A percentile compares a stretch with the other conserved stretches of the same genome.
These are phyloP conservation scores for Corinectria fuckeliana DNA, from an alignment of 2,329 filamentous ascomycete genomes.

Conservation along the genomic window DNA sequence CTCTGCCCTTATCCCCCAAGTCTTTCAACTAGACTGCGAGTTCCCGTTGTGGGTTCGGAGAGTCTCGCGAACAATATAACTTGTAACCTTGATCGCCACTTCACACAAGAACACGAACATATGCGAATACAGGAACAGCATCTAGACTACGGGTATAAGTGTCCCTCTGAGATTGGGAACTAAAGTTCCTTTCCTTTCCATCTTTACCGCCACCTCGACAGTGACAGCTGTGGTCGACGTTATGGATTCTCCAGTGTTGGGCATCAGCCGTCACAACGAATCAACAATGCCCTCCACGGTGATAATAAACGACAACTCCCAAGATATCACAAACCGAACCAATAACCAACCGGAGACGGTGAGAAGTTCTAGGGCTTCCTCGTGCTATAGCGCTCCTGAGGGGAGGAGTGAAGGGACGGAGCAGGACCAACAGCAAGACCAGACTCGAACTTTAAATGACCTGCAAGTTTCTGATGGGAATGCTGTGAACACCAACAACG, in stretches of 20 bases:
- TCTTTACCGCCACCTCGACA: neutral
- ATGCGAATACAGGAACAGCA: neutral
- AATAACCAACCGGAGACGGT: too few species aligned
- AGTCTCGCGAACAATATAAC: neutral
- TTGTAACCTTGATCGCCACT: too few species aligned
- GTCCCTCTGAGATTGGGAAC: too few species aligned
- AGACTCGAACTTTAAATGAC: neutral
- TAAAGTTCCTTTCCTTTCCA: neutral
- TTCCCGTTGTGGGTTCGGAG: neutral
- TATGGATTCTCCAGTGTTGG: neutral
- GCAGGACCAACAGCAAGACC: neutral
- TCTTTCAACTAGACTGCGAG: neutral
- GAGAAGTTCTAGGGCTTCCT: too few species aligned
- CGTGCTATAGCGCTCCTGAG: too few species aligned
- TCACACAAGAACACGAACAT: neutral
- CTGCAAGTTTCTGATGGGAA: neutral
- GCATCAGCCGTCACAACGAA: neutral
- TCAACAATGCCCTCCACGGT: neutral
- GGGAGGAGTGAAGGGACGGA: neutral
- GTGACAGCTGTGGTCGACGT: neutral
- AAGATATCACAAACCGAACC: neutral
- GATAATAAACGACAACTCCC: neutral
- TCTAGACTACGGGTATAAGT: neutral
- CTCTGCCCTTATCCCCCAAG: neutral
- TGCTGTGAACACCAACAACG: neutral